Percentiles rank a stretch among this genome's conserved stretches.
These are phyloP conservation scores for Iris pallida DNA, from an alignment of 116 monocot species.

Conservation along the genomic window DNA sequence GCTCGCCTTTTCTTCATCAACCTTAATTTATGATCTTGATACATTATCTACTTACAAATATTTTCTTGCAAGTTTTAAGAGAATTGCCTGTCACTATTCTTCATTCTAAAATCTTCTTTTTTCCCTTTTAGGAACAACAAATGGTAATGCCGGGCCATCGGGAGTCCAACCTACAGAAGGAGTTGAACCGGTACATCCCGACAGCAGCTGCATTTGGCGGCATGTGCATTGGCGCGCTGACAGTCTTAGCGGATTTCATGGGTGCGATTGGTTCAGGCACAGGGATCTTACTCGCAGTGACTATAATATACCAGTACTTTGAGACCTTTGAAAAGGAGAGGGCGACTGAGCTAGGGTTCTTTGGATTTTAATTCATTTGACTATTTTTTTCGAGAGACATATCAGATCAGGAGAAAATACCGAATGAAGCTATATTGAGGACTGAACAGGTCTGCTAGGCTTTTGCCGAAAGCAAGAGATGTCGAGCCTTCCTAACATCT, in stretches of 20 bases:
- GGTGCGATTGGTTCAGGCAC: slow-evolving; percentile 69
- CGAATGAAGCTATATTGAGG: too few species aligned
- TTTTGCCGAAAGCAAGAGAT: too few species aligned
- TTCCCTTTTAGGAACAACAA: slow-evolving; percentile 52
- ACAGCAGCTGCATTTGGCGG: slow-evolving; percentile 28
- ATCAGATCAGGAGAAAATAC: too few species aligned
- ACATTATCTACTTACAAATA: too few species aligned
- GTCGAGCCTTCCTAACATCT: too few species aligned
- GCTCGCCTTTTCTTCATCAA: too few species aligned
- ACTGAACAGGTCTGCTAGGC: too few species aligned
- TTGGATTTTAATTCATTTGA: slow-evolving; percentile 8
- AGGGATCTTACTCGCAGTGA: slow-evolving; percentile 54
- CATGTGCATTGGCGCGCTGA: slow-evolving; percentile 63
- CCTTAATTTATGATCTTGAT: too few species aligned
- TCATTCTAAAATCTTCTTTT: background rate
- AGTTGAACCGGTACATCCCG: slow-evolving; percentile 25
- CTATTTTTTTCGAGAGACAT: background rate
- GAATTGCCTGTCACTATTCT: background rate
- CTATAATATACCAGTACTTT: slow-evolving; percentile 46
- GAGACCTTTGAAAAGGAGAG: slow-evolving; percentile 27
- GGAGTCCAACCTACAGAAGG: slow-evolving; percentile 24
- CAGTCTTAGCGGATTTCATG: slow-evolving; percentile 70
- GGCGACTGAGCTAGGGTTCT: slow-evolving; percentile 26
- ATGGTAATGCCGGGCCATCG: slow-evolving; percentile 63
- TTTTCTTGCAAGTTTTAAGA: too few species aligned